Evolutionary conservation across 2,329 filamentous ascomycete genomes (phyloP), one percentile per base, ranked within the genome.

Genomic region (Elsinoe arachidis): DNA sequence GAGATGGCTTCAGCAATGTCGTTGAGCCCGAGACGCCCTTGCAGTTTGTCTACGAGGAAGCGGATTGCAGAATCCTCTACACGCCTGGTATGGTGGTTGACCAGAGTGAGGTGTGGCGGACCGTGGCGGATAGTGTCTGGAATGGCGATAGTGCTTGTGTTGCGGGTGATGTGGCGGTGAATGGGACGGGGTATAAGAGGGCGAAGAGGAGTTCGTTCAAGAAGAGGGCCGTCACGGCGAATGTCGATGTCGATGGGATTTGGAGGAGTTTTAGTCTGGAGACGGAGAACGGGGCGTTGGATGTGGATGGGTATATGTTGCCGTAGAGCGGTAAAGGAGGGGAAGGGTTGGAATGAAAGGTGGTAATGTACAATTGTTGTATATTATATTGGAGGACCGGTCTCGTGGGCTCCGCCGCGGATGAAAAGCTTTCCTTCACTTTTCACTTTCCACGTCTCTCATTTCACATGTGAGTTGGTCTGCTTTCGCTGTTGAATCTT

Each of bases 41-140:
- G 14, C 78, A 80, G 61, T 80, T 74, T 59, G 66, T 77, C 1
- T 72, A 72, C 46, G 75, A 80, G 65, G 67, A 74, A 21, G 69
- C 73, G 1, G 77, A 79, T 63, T 80, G 78, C 64, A 71, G 78
- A 14, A 72, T 80, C 23, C 79, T 73, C 67, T 80, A 76, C 69
- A 79, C 77, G 2, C 69, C 70, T 34, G 70, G 68, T n/a, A 80
- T 79, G 74, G 62, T 77, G 47, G 70, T 66, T 7, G 75, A 79
- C 60, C 70, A 77, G 46, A 70, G 69, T 9, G 73, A 73, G 38
- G 66, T 76, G 17, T 80, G 78, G 78, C 75, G 74, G 64, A 66
- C 66, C 1, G 68, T 68, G 1, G 68, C 67, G 4, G 66, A 70
- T 56, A 65, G 64, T 1, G 67, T 66, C 2, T 70, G 65, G 60